A percentile compares a stretch with the other conserved stretches of the same genome.
These are phyloP conservation scores for Kodamaea ohmeri DNA, from an alignment of 1,139 yeast genomes.

Conservation along the genomic window DNA sequence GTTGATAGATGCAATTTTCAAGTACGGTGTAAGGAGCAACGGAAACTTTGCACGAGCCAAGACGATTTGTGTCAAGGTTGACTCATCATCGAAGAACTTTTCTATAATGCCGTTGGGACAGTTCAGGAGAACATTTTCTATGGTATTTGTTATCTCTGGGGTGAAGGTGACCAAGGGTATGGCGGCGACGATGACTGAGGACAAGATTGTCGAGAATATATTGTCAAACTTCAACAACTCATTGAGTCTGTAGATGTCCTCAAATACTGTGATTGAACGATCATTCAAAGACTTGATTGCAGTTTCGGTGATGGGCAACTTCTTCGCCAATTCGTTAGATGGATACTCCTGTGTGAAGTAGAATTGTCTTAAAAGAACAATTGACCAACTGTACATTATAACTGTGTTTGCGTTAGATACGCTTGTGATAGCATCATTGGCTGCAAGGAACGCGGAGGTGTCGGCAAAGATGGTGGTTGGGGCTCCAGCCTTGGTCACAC, in stretches of 20 bases:
- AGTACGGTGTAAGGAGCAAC: constrained; percentile 57
- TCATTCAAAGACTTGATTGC: constrained; percentile 37
- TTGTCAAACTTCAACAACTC: constrained; percentile 47
- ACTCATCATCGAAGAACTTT: constrained; percentile 54
- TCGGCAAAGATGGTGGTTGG: constrained; percentile 38
- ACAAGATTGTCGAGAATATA: constrained; percentile 55
- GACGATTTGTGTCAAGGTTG: constrained; percentile 54
- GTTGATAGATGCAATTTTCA: constrained; percentile 60
- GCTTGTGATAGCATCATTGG: constrained; percentile 36
- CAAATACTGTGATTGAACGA: constrained; percentile 49
- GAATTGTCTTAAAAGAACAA: constrained; percentile 56
- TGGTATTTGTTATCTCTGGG: constrained; percentile 50
- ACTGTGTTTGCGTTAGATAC: constrained; percentile 40
- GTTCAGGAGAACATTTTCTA: constrained; percentile 47
- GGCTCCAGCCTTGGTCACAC: constrained; percentile 1
- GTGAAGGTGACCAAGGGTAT: constrained; percentile 60
- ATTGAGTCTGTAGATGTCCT: constrained; percentile 42
- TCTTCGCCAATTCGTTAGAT: constrained; percentile 12
- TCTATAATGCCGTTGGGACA: constrained; percentile 59
- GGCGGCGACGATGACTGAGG: constrained; percentile 57
- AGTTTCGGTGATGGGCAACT: constrained; percentile 15
- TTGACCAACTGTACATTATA: constrained; percentile 69
- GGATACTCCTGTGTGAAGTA: constrained; percentile 45
- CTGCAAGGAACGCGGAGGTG: constrained; percentile 36
- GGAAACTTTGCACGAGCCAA: constrained; percentile 76